Conservation (phyloP, 169 alveolate species). For the Cardiosporidium cionae region DNA sequence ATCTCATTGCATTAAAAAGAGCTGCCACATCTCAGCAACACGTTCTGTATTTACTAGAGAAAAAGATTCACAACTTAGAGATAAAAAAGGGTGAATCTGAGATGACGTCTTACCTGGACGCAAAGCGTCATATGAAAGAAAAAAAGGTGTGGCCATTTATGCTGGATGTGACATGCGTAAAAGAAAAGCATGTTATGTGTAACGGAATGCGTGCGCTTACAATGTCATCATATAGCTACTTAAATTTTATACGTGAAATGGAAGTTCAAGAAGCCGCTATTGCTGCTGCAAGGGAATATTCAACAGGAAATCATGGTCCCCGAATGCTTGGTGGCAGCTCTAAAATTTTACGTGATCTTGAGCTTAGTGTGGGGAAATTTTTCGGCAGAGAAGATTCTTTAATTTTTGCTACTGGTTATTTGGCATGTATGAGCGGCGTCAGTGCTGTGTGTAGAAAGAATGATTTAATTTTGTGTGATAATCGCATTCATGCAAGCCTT, state of each 20-base stretch:
- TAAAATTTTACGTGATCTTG: conserved; percentile 47
- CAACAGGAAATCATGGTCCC: conserved; percentile 66
- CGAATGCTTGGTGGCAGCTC: conserved; percentile 62
- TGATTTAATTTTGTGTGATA: conserved; percentile 43
- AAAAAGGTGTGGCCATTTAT: conserved; percentile 51
- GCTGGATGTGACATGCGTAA: conserved; percentile 45
- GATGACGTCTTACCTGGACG: conserved; percentile 48
- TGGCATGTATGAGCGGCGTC: conserved; percentile 58
- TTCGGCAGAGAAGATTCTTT: conserved; percentile 57
- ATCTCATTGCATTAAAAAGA: conserved; percentile 21
- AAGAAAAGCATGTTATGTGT: conserved; percentile 38
- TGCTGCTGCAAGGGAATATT: conserved; percentile 47
- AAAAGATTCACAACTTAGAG: conserved; percentile 37
- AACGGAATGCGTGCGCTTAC: conserved; percentile 43
- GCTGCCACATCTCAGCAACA: conserved; percentile 46
- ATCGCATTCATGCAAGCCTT: conserved; percentile 50
- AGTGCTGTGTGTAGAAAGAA: conserved; percentile 48
- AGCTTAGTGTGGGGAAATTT: conserved; percentile 40
- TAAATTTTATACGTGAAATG: conserved; percentile 52
- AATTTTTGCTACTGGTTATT: conserved; percentile 48
- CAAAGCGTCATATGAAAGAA: conserved; percentile 34
- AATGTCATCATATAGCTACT: conserved; percentile 54
- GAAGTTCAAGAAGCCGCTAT: conserved; percentile 58
- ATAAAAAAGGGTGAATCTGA: conserved; percentile 48
- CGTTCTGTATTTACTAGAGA: conserved; percentile 39